Evolutionary conservation across 192 early-diverging fungal genomes (phyloP).

Genomic region (Glomus cerebriforme): DNA sequence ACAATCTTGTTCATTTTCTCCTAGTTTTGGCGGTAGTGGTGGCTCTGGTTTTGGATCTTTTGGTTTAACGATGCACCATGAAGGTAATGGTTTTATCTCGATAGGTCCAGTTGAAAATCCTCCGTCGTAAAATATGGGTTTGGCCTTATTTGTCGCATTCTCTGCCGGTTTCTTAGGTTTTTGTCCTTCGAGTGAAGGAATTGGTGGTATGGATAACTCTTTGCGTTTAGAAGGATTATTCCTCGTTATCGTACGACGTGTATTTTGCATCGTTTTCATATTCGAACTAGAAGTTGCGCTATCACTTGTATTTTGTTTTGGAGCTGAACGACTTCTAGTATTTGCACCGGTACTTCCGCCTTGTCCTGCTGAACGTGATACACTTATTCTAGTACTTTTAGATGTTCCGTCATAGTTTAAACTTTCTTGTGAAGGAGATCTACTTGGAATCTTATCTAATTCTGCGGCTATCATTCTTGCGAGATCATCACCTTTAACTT

Average conservation of each 20-base stretch:
- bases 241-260: background rate
- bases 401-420: background rate
- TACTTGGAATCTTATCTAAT: background rate
- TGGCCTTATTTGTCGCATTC: background rate
- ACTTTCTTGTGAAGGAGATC: background rate
- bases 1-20: background rate
- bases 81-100: background rate
- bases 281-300: no score
- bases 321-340: no score
- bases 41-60: background rate
- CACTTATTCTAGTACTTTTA: background rate
- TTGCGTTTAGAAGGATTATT: background rate
- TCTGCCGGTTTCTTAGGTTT: background rate
- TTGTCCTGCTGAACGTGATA: no score
- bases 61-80: background rate
- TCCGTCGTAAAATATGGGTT: background rate
- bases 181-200: background rate
- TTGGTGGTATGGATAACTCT: background rate
- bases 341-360: no score
- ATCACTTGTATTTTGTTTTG: no score
- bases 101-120: background rate
- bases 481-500: background rate
- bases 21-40: background rate
- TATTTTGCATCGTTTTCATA: no score
- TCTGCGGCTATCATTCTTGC: background rate